Percentiles rank a stretch among this genome's conserved stretches.
Conservation (phyloP, 768 basidiomycete species). For the Lactarius tabidus region DNA sequence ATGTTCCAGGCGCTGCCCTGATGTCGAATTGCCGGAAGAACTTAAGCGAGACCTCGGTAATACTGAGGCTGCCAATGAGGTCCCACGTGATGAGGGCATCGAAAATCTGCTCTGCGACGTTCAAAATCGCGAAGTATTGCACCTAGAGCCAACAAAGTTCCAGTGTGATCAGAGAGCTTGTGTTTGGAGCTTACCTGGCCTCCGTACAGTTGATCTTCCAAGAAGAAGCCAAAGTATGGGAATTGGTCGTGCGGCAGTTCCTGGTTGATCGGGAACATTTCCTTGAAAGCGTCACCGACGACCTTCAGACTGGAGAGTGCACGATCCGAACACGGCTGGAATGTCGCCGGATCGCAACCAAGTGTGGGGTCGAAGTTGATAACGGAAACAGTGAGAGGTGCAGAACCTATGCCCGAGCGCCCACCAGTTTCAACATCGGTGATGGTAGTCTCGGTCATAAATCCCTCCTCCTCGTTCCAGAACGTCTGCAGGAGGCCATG, state of each 20-base stretch:
- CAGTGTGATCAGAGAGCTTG: neutral
- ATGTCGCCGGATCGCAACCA: no score
- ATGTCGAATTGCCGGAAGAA: neutral
- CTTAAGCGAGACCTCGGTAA: neutral
- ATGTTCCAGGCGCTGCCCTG: neutral
- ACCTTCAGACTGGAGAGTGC: slow-evolving; percentile 1
- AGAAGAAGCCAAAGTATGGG: neutral
- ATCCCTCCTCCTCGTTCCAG: neutral
- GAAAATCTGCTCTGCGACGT: neutral
- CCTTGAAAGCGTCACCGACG: neutral
- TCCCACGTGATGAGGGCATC: neutral
- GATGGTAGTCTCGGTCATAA: neutral
- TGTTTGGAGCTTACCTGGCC: neutral
- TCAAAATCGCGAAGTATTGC: no score
- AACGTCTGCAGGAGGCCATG: neutral
- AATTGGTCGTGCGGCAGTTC: neutral
- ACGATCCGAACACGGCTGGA: neutral
- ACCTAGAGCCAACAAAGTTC: neutral
- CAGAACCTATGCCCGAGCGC: neutral
- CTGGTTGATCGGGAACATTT: neutral
- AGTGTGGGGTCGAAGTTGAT: neutral
- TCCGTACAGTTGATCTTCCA: neutral
- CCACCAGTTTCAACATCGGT: neutral
- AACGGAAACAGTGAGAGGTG: neutral
- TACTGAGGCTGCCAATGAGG: neutral